Conservation (phyloP, 1,284 basidiomycete species). For the Boletellus deceptivus region DNA sequence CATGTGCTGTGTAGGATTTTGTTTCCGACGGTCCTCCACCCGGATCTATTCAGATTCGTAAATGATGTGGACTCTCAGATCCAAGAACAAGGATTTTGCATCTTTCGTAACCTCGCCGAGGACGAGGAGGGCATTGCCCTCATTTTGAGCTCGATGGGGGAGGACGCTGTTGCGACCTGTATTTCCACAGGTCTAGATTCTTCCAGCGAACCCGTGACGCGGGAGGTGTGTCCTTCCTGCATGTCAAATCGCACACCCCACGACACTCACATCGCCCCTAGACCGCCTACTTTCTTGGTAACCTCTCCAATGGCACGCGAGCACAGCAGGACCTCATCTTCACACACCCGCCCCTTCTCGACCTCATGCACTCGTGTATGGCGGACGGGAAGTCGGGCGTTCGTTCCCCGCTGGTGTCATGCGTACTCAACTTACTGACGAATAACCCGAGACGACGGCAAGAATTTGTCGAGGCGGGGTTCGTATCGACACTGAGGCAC, state of each 20-base stretch:
- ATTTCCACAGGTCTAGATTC: slow-evolving; percentile 49
- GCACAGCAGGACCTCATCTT: slow-evolving; percentile 51
- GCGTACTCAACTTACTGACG: slow-evolving; percentile 51
- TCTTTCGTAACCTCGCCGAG: slow-evolving; percentile 63
- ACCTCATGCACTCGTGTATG: slow-evolving; percentile 52
- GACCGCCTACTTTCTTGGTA: slow-evolving; percentile 59
- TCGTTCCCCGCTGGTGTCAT: slow-evolving; percentile 57
- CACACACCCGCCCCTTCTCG: slow-evolving; percentile 47
- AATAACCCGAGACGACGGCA: slow-evolving; percentile 36
- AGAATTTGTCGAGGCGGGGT: slow-evolving; percentile 42
- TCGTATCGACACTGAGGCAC: slow-evolving; percentile 43
- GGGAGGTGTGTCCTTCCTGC: slow-evolving; percentile 40
- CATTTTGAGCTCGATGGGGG: slow-evolving; percentile 52
- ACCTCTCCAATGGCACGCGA: slow-evolving; percentile 58
- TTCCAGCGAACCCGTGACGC: slow-evolving; percentile 48
- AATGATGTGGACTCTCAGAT: slow-evolving; percentile 49
- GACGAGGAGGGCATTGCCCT: slow-evolving; percentile 59
- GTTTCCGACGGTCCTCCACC: neutral
- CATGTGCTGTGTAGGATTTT: neutral
- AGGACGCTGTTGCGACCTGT: slow-evolving; percentile 42
- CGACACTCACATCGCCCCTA: slow-evolving; percentile 23
- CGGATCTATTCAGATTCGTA: slow-evolving; percentile 40
- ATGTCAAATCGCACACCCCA: neutral
- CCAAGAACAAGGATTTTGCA: slow-evolving; percentile 65
- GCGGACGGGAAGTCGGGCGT: slow-evolving; percentile 55